Conservation (phyloP, 176 grass and related monocot genomes). For the Avena atlantica region DNA sequence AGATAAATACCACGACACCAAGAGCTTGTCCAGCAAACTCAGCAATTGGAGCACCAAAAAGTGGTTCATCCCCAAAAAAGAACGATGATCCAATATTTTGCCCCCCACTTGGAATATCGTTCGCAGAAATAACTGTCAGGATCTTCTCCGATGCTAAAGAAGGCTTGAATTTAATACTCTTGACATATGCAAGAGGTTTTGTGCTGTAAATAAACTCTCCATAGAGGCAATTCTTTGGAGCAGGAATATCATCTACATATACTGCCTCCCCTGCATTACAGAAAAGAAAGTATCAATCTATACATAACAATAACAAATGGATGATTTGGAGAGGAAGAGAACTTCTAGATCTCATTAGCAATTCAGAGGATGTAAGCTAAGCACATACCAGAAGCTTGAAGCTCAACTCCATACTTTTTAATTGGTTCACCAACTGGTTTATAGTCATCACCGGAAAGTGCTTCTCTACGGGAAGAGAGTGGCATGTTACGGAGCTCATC, state of each 20-base stretch:
- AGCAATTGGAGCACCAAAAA: slow-evolving; percentile 73
- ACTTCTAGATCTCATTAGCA: background rate
- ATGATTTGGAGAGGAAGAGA: background rate
- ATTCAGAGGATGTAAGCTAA: background rate
- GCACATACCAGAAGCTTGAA: slow-evolving; percentile 80
- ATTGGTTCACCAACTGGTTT: slow-evolving; percentile 73
- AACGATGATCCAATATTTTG: slow-evolving; percentile 60
- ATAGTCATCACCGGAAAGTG: slow-evolving; percentile 45
- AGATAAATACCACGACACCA: slow-evolving; percentile 66
- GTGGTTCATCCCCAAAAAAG: slow-evolving; percentile 62
- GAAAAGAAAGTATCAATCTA: background rate
- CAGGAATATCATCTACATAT: slow-evolving; percentile 85
- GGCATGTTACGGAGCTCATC: slow-evolving; percentile 32
- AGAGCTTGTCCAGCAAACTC: slow-evolving; percentile 80
- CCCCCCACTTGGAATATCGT: slow-evolving; percentile 81
- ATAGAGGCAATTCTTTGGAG: slow-evolving; percentile 72
- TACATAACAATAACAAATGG: background rate
- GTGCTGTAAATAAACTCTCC: slow-evolving; percentile 90
- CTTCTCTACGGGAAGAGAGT: slow-evolving; percentile 51
- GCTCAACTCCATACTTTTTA: slow-evolving; percentile 68
- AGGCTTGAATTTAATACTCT: slow-evolving; percentile 67
- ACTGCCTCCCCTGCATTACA: slow-evolving; percentile 67
- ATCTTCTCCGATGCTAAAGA: slow-evolving; percentile 71
- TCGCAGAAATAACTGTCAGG: slow-evolving; percentile 53
- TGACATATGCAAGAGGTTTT: slow-evolving; percentile 65